Percentiles rank a stretch among this genome's conserved stretches.
Evolutionary conservation across 1,284 basidiomycete genomes (phyloP).

Genomic region (Moesziomyces parantarcticus): DNA sequence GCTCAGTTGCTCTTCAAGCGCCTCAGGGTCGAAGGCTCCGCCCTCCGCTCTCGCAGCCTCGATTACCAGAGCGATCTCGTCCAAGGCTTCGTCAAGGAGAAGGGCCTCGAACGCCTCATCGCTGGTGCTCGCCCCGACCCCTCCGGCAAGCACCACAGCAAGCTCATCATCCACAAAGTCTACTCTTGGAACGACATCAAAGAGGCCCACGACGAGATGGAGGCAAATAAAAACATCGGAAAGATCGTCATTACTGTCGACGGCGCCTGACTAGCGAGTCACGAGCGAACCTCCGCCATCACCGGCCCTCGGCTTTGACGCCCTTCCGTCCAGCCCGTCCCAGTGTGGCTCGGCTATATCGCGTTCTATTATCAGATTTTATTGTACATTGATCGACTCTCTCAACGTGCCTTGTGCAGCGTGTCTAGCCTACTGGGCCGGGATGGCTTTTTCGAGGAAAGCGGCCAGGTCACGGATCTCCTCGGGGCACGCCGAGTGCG

Average conservation of each 20-base stretch:
- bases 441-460: slow-evolving; percentile 56
- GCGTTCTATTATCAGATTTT: slow-evolving; percentile 1
- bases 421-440: slow-evolving; percentile 18
- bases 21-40: slow-evolving; percentile 87
- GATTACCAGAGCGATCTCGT: slow-evolving; percentile 85
- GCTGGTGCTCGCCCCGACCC: slow-evolving; percentile 9
- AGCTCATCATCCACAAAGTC: slow-evolving; percentile 70
- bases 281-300: background rate
- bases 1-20: slow-evolving; percentile 83
- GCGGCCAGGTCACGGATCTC: slow-evolving; percentile 60
- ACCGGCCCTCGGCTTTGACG: background rate
- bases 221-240: slow-evolving; percentile 78
- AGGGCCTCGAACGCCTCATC: slow-evolving; percentile 44
- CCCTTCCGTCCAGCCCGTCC: no score
- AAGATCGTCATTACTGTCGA: slow-evolving; percentile 68
- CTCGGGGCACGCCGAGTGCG: slow-evolving; percentile 64
- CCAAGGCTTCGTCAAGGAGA: slow-evolving; percentile 72
- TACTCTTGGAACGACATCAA: slow-evolving; percentile 86
- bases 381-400: slow-evolving; percentile 2
- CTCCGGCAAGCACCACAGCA: slow-evolving; percentile 23
- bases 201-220: slow-evolving; percentile 87
- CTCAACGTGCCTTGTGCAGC: background rate
- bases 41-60: slow-evolving; percentile 80
- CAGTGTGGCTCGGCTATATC: background rate
- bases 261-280: slow-evolving; percentile 11